Conservation (phyloP, 163 green algal genomes). For the Prototheca cutis region DNA sequence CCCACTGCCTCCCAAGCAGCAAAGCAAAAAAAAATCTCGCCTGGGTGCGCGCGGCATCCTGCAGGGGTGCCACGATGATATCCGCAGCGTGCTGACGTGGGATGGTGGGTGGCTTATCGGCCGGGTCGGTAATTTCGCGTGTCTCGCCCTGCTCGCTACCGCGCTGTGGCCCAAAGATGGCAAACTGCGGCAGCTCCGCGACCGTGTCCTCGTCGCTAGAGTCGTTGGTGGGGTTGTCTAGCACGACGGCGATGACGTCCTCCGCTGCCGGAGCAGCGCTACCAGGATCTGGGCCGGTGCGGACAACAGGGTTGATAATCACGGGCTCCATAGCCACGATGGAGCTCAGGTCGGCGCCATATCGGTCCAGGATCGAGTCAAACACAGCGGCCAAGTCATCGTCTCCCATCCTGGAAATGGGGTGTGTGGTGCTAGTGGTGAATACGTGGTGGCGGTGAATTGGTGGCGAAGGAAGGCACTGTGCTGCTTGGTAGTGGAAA, state of each 20-base stretch:
- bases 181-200: conserved; percentile 1
- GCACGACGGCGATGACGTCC: background rate
- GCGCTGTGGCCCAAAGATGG: background rate
- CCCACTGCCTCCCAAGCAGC: background rate
- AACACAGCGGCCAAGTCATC: background rate
- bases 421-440: no score
- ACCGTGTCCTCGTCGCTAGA: background rate
- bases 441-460: no score
- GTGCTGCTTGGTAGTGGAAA: no score
- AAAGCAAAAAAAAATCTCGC: background rate
- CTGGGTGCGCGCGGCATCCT: background rate
- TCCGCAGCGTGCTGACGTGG: background rate
- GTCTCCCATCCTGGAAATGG: background rate
- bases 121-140: background rate
- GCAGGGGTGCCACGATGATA: background rate
- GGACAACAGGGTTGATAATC: no score
- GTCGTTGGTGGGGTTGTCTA: background rate
- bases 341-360: background rate
- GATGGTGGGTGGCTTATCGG: background rate
- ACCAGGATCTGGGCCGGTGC: no score
- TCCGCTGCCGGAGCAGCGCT: background rate
- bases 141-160: background rate
- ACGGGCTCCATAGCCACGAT: no score
- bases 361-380: background rate
- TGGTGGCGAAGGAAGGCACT: no score